These are phyloP conservation scores for Scenedesmus sp. DNA, from an alignment of 163 green algal species.

Conservation along the genomic window DNA sequence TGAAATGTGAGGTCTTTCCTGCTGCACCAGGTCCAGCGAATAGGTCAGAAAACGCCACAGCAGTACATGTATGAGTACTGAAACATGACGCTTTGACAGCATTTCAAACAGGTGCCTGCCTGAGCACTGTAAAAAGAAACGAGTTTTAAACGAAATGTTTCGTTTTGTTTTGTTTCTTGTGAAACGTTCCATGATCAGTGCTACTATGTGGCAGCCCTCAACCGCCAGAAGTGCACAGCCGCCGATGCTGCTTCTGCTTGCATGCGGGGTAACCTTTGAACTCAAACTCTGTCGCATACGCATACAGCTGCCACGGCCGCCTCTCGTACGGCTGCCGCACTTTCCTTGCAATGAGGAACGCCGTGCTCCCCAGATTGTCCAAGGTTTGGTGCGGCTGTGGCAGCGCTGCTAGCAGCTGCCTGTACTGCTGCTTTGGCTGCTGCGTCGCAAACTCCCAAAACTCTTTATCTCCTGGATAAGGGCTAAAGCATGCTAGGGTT, in stretches of 20 bases:
- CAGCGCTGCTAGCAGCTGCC: neutral
- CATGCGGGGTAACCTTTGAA: neutral
- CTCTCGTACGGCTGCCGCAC: neutral
- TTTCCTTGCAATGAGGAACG: slow-evolving; percentile 1
- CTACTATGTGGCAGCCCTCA: too few species aligned
- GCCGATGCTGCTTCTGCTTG: neutral
- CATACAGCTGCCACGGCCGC: slow-evolving; percentile 38
- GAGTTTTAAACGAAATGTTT: too few species aligned
- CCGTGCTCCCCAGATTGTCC: slow-evolving; percentile 1
- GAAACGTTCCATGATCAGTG: too few species aligned
- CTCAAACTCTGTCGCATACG: neutral
- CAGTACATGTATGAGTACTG: too few species aligned
- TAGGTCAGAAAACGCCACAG: too few species aligned
- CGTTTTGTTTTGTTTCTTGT: too few species aligned
- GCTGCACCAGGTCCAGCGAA: too few species aligned
- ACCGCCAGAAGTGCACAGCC: too few species aligned
- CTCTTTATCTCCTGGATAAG: neutral
- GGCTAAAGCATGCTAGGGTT: neutral
- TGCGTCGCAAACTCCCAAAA: neutral
- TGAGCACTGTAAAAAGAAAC: too few species aligned
- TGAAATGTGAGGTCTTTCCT: too few species aligned
- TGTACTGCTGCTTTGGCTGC: neutral
- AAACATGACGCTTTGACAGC: too few species aligned
- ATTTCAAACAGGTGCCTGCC: too few species aligned
- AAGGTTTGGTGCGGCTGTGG: neutral